phyloP scores from a whole-genome alignment of 2,329 filamentous ascomycete genomes.

The Pyrenophora graminea region DNA sequence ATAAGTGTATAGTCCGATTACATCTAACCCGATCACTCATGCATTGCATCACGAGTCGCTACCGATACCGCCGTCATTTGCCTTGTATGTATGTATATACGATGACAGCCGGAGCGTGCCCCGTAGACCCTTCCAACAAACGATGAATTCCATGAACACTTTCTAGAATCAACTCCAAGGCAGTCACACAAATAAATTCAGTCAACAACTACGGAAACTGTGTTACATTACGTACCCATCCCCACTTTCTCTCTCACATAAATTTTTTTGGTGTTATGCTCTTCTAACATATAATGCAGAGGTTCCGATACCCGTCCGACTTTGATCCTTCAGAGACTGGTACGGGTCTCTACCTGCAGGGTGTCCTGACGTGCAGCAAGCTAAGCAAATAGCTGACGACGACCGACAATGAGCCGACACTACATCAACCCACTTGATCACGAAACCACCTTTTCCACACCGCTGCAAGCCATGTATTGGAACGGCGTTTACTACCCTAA shows the following conservation, averaged over 20 bases:
- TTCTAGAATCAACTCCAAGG: conserved; percentile 7
- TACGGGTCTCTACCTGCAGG: conserved; percentile 20
- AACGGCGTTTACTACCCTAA: conserved; percentile 89
- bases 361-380: conserved; percentile 36
- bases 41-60: conserved; percentile 15
- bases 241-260: neutral
- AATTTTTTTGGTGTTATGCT: neutral
- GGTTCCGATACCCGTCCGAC: conserved; percentile 9
- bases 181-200: conserved; percentile 11
- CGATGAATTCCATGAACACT: conserved; percentile 1
- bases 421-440: conserved; percentile 28
- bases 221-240: conserved; percentile 10
- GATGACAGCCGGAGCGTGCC: conserved; percentile 5
- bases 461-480: conserved; percentile 48
- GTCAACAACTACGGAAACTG: conserved; percentile 12
- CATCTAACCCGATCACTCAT: conserved; percentile 22
- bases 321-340: conserved; percentile 5
- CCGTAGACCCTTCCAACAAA: neutral
- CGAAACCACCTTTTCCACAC: conserved; percentile 35
- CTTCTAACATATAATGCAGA: conserved; percentile 4
- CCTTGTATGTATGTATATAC: conserved; percentile 14
- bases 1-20: conserved; percentile 10
- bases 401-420: conserved; percentile 38
- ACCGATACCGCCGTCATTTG: conserved; percentile 8
- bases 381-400: conserved; percentile 35